phyloP scores from a whole-genome alignment of 1,284 basidiomycete genomes.

The Peniophora sp. region DNA sequence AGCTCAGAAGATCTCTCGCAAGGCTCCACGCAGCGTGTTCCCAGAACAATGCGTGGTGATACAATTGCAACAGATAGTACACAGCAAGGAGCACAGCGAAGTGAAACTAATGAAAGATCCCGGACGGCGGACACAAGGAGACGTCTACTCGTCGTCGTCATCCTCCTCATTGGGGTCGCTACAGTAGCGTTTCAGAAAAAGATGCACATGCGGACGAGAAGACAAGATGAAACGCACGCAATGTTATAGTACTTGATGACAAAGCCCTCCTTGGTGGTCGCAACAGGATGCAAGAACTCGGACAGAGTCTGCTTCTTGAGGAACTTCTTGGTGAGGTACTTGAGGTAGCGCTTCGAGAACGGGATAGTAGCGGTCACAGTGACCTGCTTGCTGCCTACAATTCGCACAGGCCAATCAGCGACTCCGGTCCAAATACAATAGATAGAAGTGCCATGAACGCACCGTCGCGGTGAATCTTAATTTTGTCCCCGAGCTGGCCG shows the following conservation, averaged over 20 bases:
- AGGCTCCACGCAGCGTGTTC: too few species aligned
- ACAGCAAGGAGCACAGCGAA: too few species aligned
- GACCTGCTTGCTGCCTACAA: slow-evolving; percentile 59
- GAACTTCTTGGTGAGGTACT: slow-evolving; percentile 95
- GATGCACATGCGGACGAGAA: not conserved
- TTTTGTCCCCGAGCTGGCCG: slow-evolving; percentile 80
- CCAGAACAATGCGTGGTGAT: too few species aligned
- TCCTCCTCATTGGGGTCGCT: slow-evolving; percentile 13
- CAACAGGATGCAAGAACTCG: slow-evolving; percentile 73
- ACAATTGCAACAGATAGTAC: too few species aligned
- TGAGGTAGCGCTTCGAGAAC: slow-evolving; percentile 89
- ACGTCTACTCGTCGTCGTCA: slow-evolving; percentile 11
- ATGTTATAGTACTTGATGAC: slow-evolving; percentile 94
- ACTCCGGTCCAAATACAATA: slow-evolving; percentile 15
- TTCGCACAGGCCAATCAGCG: not conserved
- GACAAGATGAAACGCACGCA: slow-evolving; percentile 44
- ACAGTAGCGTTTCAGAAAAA: not conserved
- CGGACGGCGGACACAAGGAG: not conserved
- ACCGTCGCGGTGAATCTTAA: slow-evolving; percentile 83
- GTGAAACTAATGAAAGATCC: too few species aligned
- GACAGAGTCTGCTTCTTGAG: slow-evolving; percentile 85
- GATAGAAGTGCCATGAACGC: slow-evolving; percentile 15
- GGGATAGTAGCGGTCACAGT: slow-evolving; percentile 76
- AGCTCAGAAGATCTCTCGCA: too few species aligned
- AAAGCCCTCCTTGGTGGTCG: slow-evolving; percentile 84